Percentiles rank a stretch among this genome's conserved stretches.
Evolutionary conservation across 78 protist species (phyloP).

Genomic region (Dictyostelium intermedium): DNA sequence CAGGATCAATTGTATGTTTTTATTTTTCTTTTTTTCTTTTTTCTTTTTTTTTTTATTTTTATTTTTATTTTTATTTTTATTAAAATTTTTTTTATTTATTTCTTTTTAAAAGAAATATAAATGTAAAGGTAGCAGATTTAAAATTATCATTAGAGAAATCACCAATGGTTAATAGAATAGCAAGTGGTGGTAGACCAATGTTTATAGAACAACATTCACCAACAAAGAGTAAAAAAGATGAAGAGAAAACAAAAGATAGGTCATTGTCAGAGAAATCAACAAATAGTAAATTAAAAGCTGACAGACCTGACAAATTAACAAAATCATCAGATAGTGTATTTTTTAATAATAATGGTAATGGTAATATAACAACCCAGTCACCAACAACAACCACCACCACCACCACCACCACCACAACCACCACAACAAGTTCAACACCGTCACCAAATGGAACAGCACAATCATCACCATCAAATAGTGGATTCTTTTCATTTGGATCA

Average conservation of each 20-base stretch:
- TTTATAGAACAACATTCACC: background rate
- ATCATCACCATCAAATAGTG: background rate
- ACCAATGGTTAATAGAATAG: conserved; percentile 36
- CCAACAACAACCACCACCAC: background rate
- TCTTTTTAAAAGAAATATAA: background rate
- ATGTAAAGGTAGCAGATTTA: conserved; percentile 21
- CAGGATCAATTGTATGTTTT: background rate
- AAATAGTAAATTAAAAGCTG: background rate
- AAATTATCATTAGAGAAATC: conserved; percentile 57
- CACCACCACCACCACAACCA: background rate
- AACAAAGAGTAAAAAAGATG: background rate
- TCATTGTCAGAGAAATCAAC: background rate
- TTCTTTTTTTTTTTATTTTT: background rate
- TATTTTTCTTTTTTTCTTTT: background rate
- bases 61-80: background rate
- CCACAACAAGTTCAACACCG: background rate
- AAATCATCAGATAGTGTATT: background rate
- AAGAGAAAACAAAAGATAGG: background rate
- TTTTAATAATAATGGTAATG: background rate
- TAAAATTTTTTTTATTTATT: background rate
- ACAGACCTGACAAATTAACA: background rate
- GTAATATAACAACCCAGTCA: background rate
- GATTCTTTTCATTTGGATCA: background rate
- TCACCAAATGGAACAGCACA: background rate
- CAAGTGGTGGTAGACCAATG: conserved; percentile 62